Percentiles rank a stretch among this genome's conserved stretches.
Conservation (phyloP, 1,284 basidiomycete species). For the Xerocomus tenax region DNA sequence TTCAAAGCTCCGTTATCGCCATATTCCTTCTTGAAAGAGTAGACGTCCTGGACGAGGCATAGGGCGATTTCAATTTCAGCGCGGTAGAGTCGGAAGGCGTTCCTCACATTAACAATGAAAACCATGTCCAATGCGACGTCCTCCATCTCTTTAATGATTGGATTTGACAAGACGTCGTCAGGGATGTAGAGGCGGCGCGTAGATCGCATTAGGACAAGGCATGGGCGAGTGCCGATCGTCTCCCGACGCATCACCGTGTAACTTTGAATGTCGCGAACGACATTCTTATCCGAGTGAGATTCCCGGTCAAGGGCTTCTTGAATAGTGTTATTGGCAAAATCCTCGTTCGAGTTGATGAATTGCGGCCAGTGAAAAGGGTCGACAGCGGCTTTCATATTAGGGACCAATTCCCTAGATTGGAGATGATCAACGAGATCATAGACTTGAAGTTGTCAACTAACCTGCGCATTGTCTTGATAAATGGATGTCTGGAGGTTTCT, state of each 20-base stretch:
- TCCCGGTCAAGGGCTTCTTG: conserved; percentile 26
- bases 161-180: conserved; percentile 18
- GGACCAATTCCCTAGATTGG: conserved; percentile 20
- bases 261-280: conserved; percentile 17
- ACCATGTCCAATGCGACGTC: conserved; percentile 24
- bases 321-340: conserved; percentile 19
- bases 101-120: conserved; percentile 24
- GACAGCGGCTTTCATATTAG: conserved; percentile 20
- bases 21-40: conserved; percentile 27
- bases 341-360: conserved; percentile 20
- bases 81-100: background rate
- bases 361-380: conserved; percentile 27
- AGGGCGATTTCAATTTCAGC: background rate
- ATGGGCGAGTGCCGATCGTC: conserved; percentile 25
- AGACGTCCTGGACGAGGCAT: conserved; percentile 21
- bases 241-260: conserved; percentile 27
- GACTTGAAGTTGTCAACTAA: conserved; percentile 9
- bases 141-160: conserved; percentile 25
- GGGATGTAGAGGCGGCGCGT: conserved; percentile 25
- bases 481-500: conserved; percentile 15
- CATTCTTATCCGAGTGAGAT: conserved; percentile 11
- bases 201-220: conserved; percentile 26
- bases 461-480: conserved; percentile 21
- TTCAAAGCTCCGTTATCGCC: conserved; percentile 26
- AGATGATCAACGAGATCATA: background rate